A percentile compares a stretch with the other conserved stretches of the same genome.
Evolutionary conservation across 2,329 filamentous ascomycete genomes (phyloP).

Genomic region (Juglanconis oblonga): DNA sequence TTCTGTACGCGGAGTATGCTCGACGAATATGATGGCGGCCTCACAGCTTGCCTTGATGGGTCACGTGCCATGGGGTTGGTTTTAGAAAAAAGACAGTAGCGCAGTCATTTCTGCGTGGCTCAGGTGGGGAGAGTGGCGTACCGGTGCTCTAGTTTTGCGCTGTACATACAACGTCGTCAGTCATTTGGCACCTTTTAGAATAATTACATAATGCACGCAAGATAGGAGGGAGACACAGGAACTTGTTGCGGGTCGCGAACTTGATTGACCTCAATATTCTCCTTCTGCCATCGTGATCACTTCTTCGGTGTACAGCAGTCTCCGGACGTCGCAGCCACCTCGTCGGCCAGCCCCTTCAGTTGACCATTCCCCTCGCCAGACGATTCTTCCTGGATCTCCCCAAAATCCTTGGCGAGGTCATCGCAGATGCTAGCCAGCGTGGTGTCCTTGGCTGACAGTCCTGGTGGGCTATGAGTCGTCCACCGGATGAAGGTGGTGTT

Average conservation of each 20-base stretch:
- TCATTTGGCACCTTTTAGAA: constrained; percentile 14
- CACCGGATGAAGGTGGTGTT: constrained; percentile 69
- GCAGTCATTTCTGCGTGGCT: not conserved
- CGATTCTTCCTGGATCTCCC: constrained; percentile 41
- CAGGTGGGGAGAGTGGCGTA: not conserved
- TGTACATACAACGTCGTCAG: constrained; percentile 8
- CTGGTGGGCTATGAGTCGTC: constrained; percentile 68
- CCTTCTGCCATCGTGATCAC: not conserved
- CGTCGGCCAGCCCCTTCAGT: constrained; percentile 44
- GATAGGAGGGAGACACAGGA: not conserved
- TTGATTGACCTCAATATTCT: too few relatives aligned
- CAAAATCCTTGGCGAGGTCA: constrained; percentile 52
- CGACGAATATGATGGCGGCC: not conserved
- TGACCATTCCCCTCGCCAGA: constrained; percentile 26
- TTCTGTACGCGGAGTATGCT: not conserved
- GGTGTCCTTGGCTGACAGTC: constrained; percentile 64
- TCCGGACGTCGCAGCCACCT: constrained; percentile 42
- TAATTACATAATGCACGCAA: constrained; percentile 16
- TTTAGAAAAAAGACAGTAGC: not conserved
- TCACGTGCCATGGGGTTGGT: not conserved
- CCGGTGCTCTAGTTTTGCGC: not conserved
- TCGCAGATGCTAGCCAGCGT: constrained; percentile 63
- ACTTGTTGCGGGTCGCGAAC: not conserved
- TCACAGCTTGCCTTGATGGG: not conserved
- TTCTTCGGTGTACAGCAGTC: constrained; percentile 53